A percentile compares a stretch with the other conserved stretches of the same genome.
These are phyloP conservation scores for Paramecium caudatum DNA, from an alignment of 73 alveolate species.

Conservation along the genomic window DNA sequence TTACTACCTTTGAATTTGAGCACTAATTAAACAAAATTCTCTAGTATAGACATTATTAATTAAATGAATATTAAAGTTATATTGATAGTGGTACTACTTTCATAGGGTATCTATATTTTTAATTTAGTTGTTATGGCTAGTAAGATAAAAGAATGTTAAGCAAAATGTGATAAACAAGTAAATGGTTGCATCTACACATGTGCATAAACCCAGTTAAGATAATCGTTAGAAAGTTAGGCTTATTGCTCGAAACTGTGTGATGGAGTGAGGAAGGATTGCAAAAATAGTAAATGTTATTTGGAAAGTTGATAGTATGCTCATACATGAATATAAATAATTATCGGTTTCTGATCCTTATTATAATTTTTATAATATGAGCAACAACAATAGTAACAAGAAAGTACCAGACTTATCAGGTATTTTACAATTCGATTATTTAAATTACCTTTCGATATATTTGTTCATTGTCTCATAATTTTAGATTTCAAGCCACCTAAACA, in stretches of 20 bases:
- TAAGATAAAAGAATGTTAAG: slow-evolving; percentile 27
- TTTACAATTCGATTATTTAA: not conserved
- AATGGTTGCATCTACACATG: slow-evolving; percentile 31
- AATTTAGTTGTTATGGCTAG: not conserved
- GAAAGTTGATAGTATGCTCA: slow-evolving; percentile 45
- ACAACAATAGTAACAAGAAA: slow-evolving; percentile 25
- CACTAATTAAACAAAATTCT: not conserved
- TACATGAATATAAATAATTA: too few relatives aligned
- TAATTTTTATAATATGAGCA: too few relatives aligned
- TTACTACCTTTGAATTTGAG: not conserved
- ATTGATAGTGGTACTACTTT: slow-evolving; percentile 5
- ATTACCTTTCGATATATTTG: not conserved
- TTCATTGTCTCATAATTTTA: not conserved
- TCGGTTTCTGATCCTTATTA: not conserved
- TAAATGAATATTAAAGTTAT: slow-evolving; percentile 38
- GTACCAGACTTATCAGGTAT: slow-evolving; percentile 15
- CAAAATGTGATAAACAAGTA: slow-evolving; percentile 16
- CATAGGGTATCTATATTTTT: not conserved
- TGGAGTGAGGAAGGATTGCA: slow-evolving; percentile 17
- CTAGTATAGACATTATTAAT: not conserved
- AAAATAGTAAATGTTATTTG: slow-evolving; percentile 7
- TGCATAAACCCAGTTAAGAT: slow-evolving; percentile 12
- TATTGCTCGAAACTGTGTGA: slow-evolving; percentile 20
- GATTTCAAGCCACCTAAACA: slow-evolving; percentile 24
- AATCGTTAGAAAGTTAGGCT: slow-evolving; percentile 27